Conservation (phyloP, 164 flowering plant genomes). For the Magnolia changhungtana region DNA sequence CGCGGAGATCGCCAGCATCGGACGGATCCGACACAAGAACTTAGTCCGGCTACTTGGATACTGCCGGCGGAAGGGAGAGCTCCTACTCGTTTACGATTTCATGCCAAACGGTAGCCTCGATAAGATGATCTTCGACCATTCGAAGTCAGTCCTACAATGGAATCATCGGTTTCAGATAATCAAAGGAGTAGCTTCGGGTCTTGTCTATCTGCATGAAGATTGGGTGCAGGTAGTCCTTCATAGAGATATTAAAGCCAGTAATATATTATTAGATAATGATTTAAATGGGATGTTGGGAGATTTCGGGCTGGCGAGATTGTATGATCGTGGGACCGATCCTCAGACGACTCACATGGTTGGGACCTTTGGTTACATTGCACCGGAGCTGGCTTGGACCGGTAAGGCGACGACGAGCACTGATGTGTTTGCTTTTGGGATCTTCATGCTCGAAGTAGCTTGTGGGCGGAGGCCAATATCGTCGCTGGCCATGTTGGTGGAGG, state of each 20-base stretch:
- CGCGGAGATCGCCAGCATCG: constrained; percentile 19
- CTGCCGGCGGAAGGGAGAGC: constrained; percentile 16
- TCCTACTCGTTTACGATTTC: constrained; percentile 17
- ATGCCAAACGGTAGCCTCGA: constrained; percentile 20
- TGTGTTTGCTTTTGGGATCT: constrained; percentile 14
- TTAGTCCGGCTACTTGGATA: constrained; percentile 13
- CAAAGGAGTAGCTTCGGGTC: constrained; percentile 16
- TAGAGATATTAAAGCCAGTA: constrained; percentile 20
- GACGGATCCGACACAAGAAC: constrained; percentile 18
- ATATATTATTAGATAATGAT: constrained; percentile 15
- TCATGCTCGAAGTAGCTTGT: constrained; percentile 15
- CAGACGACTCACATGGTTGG: constrained; percentile 13
- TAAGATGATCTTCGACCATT: constrained; percentile 9
- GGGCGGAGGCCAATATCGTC: no score
- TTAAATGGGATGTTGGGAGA: constrained; percentile 14
- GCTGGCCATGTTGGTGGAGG: no score
- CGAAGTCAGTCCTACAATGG: constrained; percentile 5
- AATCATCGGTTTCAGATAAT: constrained; percentile 11
- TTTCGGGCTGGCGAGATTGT: constrained; percentile 18
- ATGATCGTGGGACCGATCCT: constrained; percentile 15
- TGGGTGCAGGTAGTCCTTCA: constrained; percentile 18
- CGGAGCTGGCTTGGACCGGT: constrained; percentile 13
- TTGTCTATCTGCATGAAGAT: constrained; percentile 11
- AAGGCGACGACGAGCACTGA: constrained; percentile 15
- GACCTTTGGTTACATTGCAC: constrained; percentile 15